These are phyloP conservation scores for Crataegus laevigata DNA, from an alignment of 306 rosid genomes.

Conservation along the genomic window DNA sequence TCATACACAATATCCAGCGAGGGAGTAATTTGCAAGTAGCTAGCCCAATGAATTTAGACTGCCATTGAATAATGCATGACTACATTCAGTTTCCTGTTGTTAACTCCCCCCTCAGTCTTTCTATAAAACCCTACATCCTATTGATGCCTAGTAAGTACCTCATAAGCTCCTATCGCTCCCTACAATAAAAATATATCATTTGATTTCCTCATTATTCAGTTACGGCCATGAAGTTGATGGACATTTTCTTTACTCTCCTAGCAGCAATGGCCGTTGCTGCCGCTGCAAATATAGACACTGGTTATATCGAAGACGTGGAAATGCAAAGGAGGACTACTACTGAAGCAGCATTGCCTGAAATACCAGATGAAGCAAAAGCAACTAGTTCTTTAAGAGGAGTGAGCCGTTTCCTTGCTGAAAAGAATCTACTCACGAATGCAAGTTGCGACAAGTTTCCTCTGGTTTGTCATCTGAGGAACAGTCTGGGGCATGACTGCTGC, in stretches of 20 bases:
- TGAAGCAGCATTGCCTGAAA: conserved; percentile 2
- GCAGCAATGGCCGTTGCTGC: conserved; percentile 1
- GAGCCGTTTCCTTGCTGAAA: conserved; percentile 6
- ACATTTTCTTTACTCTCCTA: neutral
- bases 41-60: too few species aligned
- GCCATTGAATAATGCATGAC: too few species aligned
- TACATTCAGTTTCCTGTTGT: conserved; percentile 8
- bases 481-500: conserved; percentile 34
- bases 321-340: neutral
- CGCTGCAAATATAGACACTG: neutral
- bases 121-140: neutral
- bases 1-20: too few species aligned
- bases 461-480: conserved; percentile 29
- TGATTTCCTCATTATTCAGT: neutral
- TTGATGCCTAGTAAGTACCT: neutral
- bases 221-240: conserved; percentile 3
- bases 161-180: neutral
- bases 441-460: conserved; percentile 24
- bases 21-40: too few species aligned
- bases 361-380: neutral
- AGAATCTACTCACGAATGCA: neutral
- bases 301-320: neutral
- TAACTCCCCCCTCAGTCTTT: neutral
- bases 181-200: neutral
- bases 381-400: conserved; percentile 5